Base-by-base conservation (phyloP, 2,329 filamentous ascomycete species). In the Sphaerulina populicola region DNA sequence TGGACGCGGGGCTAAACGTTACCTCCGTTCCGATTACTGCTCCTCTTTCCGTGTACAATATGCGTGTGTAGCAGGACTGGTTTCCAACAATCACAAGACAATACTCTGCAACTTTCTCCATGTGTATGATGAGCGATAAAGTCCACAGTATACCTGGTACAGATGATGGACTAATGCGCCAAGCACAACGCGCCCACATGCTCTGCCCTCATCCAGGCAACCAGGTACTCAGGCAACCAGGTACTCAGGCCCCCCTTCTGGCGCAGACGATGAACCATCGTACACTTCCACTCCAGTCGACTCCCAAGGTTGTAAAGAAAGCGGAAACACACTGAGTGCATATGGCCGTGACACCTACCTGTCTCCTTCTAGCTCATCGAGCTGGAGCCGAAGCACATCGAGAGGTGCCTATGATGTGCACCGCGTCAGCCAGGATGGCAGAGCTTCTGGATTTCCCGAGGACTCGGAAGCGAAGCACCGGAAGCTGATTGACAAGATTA, bases 401-500 rank as follows among this genome's bases (percentile, higher is more conserved):
- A 41, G 23, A 18, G 42, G 41, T n/a, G 35, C 41, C 11, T 50
- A 50, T 9, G 48, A 50, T 15, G 44, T 23, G 23, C 42, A 44
- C 31, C 38, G 46, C 1, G 39, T n/a, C 8, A 49, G 46, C n/a
- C 46, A 49, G 18, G 42, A 50, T 29, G 48, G 48, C 11, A 35
- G 37, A 11, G 29, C 23, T 10, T 35, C 40, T 14, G 44, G 48
- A 11, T 35, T 35, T 27, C 40, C 41, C 10, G 42, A 50, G 8
- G 48, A 50, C 6, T 39, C 44, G 15, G 48, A 50, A 23, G 42
- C 35, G 15, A 38, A 44, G 14, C 48, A 50, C 6, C 45, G 45
- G 42, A 44, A 35, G 15, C n/a, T 38, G 18, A 12, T 50, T 4
- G 12, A 36, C n/a, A 50, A 40, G 29, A n/a, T 45, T 1, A 23